Percentiles rank a stretch among this genome's conserved stretches.
These are phyloP conservation scores for Cymbomonas tetramitiformis DNA, from an alignment of 139 green algal genomes.

Conservation along the genomic window DNA sequence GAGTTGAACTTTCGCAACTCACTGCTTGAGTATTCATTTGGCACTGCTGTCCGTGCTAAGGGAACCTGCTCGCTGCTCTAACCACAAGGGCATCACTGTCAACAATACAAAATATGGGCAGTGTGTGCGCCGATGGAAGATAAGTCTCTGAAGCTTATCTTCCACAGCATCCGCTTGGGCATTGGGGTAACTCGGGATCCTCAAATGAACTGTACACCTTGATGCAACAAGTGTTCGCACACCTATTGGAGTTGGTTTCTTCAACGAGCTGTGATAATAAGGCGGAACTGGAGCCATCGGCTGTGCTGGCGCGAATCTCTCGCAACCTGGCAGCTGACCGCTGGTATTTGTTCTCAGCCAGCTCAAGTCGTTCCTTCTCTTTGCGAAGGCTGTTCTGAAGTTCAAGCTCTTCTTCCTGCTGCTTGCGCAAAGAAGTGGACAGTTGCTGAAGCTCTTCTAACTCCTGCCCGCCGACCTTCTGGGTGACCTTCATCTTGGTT, in stretches of 20 bases:
- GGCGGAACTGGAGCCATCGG: neutral
- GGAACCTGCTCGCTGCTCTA: too few relatives aligned
- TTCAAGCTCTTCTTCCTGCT: constrained; percentile 11
- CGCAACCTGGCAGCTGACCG: neutral
- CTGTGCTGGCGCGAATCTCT: neutral
- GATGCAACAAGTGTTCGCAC: too few relatives aligned
- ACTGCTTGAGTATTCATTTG: too few relatives aligned
- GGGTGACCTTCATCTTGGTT: neutral
- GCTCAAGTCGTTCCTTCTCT: neutral
- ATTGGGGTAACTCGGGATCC: too few relatives aligned
- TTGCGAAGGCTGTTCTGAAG: neutral
- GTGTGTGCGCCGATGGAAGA: too few relatives aligned
- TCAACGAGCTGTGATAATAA: neutral
- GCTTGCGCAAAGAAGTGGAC: neutral
- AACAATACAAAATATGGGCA: too few relatives aligned
- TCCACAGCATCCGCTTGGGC: too few relatives aligned
- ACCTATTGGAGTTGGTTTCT: neutral
- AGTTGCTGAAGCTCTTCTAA: neutral
- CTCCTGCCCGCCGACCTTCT: neutral
- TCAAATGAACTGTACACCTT: too few relatives aligned
- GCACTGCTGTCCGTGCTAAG: too few relatives aligned
- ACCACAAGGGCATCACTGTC: too few relatives aligned
- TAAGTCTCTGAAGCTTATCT: too few relatives aligned
- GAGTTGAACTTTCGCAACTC: too few relatives aligned
- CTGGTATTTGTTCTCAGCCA: neutral